Percentiles rank a stretch among this genome's conserved stretches.
phyloP scores from a whole-genome alignment of 331 rosid species.

The Stylosanthes scabra region DNA sequence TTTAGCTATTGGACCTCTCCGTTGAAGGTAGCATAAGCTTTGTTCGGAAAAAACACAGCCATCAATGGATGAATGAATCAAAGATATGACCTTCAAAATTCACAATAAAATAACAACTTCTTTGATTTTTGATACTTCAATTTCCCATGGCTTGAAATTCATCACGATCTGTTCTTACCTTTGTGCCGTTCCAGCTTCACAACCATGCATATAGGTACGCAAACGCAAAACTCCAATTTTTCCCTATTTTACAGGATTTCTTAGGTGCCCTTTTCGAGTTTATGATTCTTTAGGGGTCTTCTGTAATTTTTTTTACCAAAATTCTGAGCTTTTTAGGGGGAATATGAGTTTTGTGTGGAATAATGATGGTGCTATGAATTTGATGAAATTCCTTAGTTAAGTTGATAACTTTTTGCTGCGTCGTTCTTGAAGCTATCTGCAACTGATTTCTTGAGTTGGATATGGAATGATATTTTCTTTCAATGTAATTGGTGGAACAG shows the following conservation, averaged over 20 bases:
- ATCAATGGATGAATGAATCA: conserved; percentile 40
- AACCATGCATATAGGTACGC: conserved; percentile 60
- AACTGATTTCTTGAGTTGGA: conserved; percentile 32
- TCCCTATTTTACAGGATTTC: not conserved
- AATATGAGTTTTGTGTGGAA: conserved; percentile 40
- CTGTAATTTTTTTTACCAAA: conserved; percentile 2
- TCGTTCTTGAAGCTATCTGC: conserved; percentile 26
- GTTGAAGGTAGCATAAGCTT: conserved; percentile 49
- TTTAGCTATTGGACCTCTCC: conserved; percentile 40
- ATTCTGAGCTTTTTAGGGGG: conserved; percentile 26
- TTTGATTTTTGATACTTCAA: conserved; percentile 33
- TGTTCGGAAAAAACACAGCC: conserved; percentile 47
- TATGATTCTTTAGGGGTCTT: conserved; percentile 39
- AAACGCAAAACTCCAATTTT: conserved; percentile 39
- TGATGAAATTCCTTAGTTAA: conserved; percentile 15
- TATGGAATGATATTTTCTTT: conserved; percentile 14
- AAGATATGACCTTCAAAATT: conserved; percentile 34
- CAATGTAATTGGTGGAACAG: conserved; percentile 34
- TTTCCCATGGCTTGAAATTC: conserved; percentile 43
- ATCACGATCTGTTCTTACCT: conserved; percentile 53
- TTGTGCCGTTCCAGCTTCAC: conserved; percentile 38
- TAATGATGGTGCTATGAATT: conserved; percentile 25
- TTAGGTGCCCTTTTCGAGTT: conserved; percentile 12
- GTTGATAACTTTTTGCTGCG: conserved; percentile 19
- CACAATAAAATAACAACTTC: not conserved